Base-by-base conservation (phyloP, 2,329 filamentous ascomycete genomes). In the Botryotinia globosa region DNA sequence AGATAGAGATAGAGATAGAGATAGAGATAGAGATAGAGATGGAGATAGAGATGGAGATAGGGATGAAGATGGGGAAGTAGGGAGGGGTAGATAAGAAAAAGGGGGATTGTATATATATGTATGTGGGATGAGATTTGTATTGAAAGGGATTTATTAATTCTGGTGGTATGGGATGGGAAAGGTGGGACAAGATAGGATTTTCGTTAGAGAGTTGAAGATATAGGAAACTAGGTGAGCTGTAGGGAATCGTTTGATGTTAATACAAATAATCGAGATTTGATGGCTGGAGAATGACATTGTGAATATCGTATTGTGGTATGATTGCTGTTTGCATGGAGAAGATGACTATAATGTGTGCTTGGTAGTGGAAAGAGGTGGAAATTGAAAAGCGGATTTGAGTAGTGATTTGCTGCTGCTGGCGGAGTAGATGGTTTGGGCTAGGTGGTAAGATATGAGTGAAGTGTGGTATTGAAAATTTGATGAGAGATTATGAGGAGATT, bases 401-500 rank as follows among this genome's bases (percentile, higher is more conserved):
- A 34, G 3, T 34, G 8, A 16, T 29, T 54, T n/a, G 12, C n/a
- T 29, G 2, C 5, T 12, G 3, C 5, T 0, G 25, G n/a, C 0
- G 25, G n/a, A 8, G 1, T 1, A 29, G 51, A 32, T 56, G 12
- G n/a, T 18, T 18, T 2, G 3, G 25, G 18, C 22, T 59, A 20
- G 18, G 20, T 59, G 4, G 29, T 22, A 6, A 14, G 32, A 34
- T 0, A 22, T 58, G 56, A 34, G 9, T 22, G 29, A 32, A 32
- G 29, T 34, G 3, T 0, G 8, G 56, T 34, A 34, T 58, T 58
- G 29, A 58, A 34, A 29, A 29, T 9, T 56, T 3, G 51, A 29
- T 29, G 14, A 12, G n/a, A 29, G 3, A 29, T 32, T 29, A 18
- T 56, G 7, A 5, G 12, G 6, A 7, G 5, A 54, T 54, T 5